phyloP scores from a whole-genome alignment of 2,329 filamentous ascomycete genomes.

The Ceratocystis alfenasii region DNA sequence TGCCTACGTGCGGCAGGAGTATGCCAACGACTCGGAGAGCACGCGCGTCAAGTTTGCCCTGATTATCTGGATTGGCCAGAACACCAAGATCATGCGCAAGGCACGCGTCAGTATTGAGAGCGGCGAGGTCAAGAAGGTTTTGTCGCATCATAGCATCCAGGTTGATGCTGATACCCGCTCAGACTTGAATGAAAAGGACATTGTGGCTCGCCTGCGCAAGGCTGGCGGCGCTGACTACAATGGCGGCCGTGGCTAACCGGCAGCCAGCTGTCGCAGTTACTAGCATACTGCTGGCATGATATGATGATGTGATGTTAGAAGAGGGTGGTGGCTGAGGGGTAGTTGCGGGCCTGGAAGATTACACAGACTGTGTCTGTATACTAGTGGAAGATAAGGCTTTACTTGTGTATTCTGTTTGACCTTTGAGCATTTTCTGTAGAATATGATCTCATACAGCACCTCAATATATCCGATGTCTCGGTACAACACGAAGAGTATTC shows the following conservation, averaged over 20 bases:
- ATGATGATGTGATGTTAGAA: not conserved
- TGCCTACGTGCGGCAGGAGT: slow-evolving; percentile 53
- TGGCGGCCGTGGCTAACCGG: slow-evolving; percentile 42
- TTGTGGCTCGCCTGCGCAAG: slow-evolving; percentile 50
- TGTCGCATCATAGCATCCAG: slow-evolving; percentile 53
- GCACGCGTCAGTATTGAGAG: slow-evolving; percentile 56
- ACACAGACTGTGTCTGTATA: not conserved
- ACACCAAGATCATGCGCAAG: slow-evolving; percentile 57
- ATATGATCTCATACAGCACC: slow-evolving; percentile 8
- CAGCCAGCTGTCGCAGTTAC: not conserved
- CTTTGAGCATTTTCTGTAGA: slow-evolving; percentile 12
- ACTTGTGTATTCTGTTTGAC: slow-evolving; percentile 8
- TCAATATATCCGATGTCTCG: slow-evolving; percentile 14
- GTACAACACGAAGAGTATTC: not conserved
- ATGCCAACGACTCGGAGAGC: slow-evolving; percentile 60
- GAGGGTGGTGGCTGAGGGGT: not conserved
- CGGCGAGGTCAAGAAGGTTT: slow-evolving; percentile 50
- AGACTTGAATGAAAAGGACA: slow-evolving; percentile 50
- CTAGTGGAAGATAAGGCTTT: not conserved
- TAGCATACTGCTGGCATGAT: not conserved
- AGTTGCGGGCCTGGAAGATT: not conserved
- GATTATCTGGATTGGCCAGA: slow-evolving; percentile 55
- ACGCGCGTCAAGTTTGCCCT: slow-evolving; percentile 57
- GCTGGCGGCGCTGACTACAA: slow-evolving; percentile 62
- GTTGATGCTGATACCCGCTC: slow-evolving; percentile 48